Conservation (phyloP, 495 filamentous ascomycete genomes). For the Aspergillus affinis region DNA sequence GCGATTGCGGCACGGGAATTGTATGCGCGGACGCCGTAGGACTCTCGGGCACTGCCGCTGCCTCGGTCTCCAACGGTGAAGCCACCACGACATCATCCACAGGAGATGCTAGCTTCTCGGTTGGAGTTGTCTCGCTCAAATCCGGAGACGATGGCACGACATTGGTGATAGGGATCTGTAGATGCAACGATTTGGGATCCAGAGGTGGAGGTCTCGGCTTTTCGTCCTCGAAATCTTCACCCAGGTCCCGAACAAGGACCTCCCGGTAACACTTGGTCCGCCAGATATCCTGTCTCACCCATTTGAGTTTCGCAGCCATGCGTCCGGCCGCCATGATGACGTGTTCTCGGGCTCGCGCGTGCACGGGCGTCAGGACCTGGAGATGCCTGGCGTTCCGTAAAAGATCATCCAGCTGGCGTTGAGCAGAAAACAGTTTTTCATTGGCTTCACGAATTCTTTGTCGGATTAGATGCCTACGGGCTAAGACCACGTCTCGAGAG, state of each 20-base stretch:
- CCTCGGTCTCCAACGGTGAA: neutral
- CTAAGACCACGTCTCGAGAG: conserved; percentile 76
- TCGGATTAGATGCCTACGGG: conserved; percentile 76
- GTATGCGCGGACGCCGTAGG: neutral
- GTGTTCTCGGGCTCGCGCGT: conserved; percentile 80
- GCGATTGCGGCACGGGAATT: neutral
- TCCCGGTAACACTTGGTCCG: conserved; percentile 87
- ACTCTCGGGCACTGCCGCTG: neutral
- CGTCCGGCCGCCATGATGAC: conserved; percentile 81
- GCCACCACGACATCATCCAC: neutral
- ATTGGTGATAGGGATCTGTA: conserved; percentile 20
- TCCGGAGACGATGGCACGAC: conserved; percentile 3
- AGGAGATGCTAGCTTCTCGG: conserved; percentile 18
- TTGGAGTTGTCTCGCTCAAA: neutral
- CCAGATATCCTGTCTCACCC: conserved; percentile 92
- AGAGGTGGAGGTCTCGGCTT: neutral
- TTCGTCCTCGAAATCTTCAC: conserved; percentile 58
- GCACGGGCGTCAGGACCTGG: conserved; percentile 82
- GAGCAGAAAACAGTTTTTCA: conserved; percentile 69
- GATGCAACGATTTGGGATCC: conserved; percentile 20
- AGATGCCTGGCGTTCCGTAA: conserved; percentile 92
- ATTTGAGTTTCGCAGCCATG: conserved; percentile 87
- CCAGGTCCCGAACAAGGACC: conserved; percentile 79
- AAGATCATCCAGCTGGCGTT: conserved; percentile 76
- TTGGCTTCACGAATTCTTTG: conserved; percentile 82